Base-by-base conservation (phyloP, 192 early-diverging fungal genomes). In the Backusella parvicylindrica region DNA sequence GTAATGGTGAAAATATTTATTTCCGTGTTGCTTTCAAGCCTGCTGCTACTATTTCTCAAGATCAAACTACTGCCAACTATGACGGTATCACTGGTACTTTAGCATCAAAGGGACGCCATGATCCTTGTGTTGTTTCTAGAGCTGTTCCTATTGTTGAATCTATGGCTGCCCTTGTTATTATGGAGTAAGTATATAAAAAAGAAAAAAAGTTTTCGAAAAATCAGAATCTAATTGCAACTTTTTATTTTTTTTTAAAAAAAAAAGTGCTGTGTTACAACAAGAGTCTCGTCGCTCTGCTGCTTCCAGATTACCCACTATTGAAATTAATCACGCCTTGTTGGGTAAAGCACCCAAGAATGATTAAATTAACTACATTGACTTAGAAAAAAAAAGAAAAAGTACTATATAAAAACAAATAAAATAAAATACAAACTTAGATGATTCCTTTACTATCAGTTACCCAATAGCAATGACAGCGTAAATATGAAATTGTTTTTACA, bases 21-120 rank as follows among this genome's bases (percentile, higher is more conserved):
- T 99, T 99, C 86, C 90, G 96, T 70, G 96, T 99, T 30, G 97
- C 94, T 1, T 99, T 99, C 84, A 98, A 99, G 83, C 94, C 98
- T 18, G 90, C 95, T 5, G 98, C 98, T 26, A 99, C 98, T 3
- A 99, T 99, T 70, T 92, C 92, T 40, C 92, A 94, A 83, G 91
- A 92, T 53, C 98, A 99, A 81, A 77, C 81, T 63, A 99, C 98
- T 0, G 90, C 95, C 37, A 92, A 90, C 23, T 99, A 98, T 79
- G 86, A 89, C 47, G 98, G 98, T 73, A 78, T 80, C 3, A 82
- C 81, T 21, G 98, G 98, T 18, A 88, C 89, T 12, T 85, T 99
- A 70, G 93, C 91, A 3, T 94, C 98, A 1, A 92, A 97, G 38
- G 98, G 98, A 40, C 85, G 98, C 36, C 98, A 99, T 81, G 98